phyloP scores from a whole-genome alignment of 371 early-diverging fungal species.

The Saksenaea vasiformis region DNA sequence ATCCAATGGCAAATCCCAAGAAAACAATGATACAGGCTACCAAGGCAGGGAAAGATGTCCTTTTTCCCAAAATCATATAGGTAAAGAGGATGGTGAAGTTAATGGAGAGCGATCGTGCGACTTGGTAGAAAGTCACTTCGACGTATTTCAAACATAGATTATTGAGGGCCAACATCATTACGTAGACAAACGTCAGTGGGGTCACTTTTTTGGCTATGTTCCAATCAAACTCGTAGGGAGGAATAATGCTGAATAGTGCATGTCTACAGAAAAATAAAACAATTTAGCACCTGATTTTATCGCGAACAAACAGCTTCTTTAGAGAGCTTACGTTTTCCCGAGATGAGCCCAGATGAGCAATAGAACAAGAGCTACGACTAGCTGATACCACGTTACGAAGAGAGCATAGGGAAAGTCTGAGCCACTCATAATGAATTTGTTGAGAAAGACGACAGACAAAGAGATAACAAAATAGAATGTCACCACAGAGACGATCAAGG shows the following conservation, averaged over 20 bases:
- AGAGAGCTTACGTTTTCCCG: conserved; percentile 56
- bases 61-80: conserved; percentile 61
- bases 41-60: conserved; percentile 58
- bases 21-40: conserved; percentile 69
- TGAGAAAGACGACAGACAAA: conserved; percentile 72
- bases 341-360: conserved; percentile 62
- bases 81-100: conserved; percentile 74
- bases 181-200: conserved; percentile 70
- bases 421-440: conserved; percentile 71
- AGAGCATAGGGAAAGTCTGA: conserved; percentile 71
- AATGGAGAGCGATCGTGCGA: conserved; percentile 73
- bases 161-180: conserved; percentile 72
- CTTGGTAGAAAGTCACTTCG: conserved; percentile 76
- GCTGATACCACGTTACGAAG: conserved; percentile 72
- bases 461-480: conserved; percentile 72
- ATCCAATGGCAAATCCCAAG: conserved; percentile 72
- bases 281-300: not conserved
- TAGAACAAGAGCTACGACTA: conserved; percentile 65
- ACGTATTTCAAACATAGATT: conserved; percentile 72
- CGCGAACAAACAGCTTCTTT: not conserved
- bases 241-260: conserved; percentile 63
- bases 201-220: conserved; percentile 61
- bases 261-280: conserved; percentile 31
- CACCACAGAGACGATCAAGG: conserved; percentile 59
- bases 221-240: conserved; percentile 68